These are phyloP conservation scores for Paecilomyces dactylethromorphus DNA, from an alignment of 2,329 filamentous ascomycete genomes.

Conservation along the genomic window DNA sequence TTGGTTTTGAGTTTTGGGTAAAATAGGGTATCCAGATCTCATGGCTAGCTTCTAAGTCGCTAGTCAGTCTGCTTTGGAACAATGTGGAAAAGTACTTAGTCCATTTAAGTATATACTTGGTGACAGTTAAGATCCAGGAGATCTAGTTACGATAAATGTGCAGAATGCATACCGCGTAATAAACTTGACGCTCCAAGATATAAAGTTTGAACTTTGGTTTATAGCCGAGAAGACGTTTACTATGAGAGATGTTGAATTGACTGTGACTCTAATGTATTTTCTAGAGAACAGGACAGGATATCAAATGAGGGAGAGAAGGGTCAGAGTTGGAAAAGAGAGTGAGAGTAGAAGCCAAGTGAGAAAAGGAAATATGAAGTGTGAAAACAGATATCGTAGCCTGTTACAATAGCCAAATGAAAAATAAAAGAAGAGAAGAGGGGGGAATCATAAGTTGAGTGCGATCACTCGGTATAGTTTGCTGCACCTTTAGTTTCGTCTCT, in stretches of 20 bases:
- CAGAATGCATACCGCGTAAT: background rate
- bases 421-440: no score
- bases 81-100: no score
- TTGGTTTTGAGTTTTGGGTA: no score
- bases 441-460: no score
- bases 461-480: slow-evolving; percentile 20
- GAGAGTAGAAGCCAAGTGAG: background rate
- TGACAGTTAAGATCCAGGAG: no score
- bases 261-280: background rate
- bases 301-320: background rate
- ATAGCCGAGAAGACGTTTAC: no score
- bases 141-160: no score
- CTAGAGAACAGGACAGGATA: background rate
- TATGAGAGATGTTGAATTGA: background rate
- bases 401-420: background rate
- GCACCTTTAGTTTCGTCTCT: slow-evolving; percentile 45
- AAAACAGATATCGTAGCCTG: background rate
- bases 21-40: no score
- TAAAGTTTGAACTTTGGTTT: background rate
- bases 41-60: no score
- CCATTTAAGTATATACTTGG: no score
- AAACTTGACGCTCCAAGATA: background rate
- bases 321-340: background rate
- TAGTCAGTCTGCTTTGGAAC: no score
- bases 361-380: background rate